Conservation (phyloP, 768 basidiomycete species). For the Fomitopsis pulvina region DNA sequence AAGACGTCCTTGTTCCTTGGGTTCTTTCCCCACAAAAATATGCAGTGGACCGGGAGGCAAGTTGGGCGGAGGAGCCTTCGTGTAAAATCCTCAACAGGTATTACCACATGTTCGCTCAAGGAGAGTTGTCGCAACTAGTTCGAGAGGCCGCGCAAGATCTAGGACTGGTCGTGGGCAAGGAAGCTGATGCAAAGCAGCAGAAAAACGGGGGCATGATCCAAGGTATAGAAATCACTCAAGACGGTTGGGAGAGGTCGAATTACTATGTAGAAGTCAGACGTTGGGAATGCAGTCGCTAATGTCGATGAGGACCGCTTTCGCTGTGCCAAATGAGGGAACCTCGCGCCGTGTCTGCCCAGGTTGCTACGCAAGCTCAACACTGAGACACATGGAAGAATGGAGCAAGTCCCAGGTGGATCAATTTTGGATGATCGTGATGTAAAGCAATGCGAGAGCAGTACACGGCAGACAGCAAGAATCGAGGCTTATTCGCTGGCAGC, state of each 20-base stretch:
- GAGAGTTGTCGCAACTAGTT: conserved; percentile 66
- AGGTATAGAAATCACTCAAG: conserved; percentile 63
- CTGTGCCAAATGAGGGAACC: not conserved
- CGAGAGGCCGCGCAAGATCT: conserved; percentile 54
- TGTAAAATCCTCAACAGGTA: conserved; percentile 80
- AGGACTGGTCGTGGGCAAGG: conserved; percentile 43
- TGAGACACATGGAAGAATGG: not conserved
- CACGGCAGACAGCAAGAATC: conserved; percentile 24
- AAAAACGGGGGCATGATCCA: conserved; percentile 10
- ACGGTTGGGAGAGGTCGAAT: conserved; percentile 86
- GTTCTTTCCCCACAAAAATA: conserved; percentile 38
- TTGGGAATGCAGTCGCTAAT: conserved; percentile 38
- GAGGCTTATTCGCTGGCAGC: conserved; percentile 73
- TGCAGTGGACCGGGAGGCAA: not conserved
- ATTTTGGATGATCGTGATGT: conserved; percentile 2
- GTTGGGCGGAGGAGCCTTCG: conserved; percentile 12
- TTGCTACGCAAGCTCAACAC: not conserved
- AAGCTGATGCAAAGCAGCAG: not conserved
- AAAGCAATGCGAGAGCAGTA: conserved; percentile 20
- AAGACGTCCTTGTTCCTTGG: conserved; percentile 92
- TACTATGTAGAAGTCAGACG: conserved; percentile 73
- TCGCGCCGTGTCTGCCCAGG: not conserved
- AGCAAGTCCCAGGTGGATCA: not conserved
- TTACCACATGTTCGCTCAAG: conserved; percentile 90
- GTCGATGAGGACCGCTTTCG: not conserved